Evolutionary conservation across 2,329 filamentous ascomycete species (phyloP).

Genomic region (Ascocoryne sarcoides): DNA sequence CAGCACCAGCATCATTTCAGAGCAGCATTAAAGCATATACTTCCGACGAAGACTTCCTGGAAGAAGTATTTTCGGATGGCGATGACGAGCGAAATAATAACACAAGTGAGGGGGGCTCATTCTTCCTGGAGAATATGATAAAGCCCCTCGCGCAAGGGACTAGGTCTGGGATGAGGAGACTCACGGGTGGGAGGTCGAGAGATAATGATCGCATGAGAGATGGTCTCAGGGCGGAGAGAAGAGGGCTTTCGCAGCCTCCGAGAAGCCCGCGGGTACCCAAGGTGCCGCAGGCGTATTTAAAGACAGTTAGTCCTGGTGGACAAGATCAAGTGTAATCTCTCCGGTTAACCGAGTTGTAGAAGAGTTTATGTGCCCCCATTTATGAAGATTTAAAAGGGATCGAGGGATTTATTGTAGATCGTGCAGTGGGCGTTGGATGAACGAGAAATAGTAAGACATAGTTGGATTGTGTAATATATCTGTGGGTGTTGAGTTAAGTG

Average conservation of each 20-base stretch:
- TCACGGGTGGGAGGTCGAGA: conserved; percentile 45
- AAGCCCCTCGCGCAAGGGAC: conserved; percentile 49
- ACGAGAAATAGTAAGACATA: neutral
- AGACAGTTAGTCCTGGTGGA: conserved; percentile 17
- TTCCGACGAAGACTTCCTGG: conserved; percentile 67
- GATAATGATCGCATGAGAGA: conserved; percentile 28
- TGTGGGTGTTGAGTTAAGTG: too few species aligned
- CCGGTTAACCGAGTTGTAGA: neutral
- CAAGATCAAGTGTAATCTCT: neutral
- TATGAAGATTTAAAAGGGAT: neutral
- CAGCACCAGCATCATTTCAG: conserved; percentile 46
- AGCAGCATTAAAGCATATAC: conserved; percentile 51
- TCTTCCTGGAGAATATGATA: conserved; percentile 53
- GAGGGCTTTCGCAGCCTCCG: conserved; percentile 23
- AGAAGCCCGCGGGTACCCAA: conserved; percentile 27
- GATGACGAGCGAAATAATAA: conserved; percentile 42
- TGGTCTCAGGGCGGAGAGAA: conserved; percentile 21
- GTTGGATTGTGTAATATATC: too few species aligned
- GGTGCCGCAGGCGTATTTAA: conserved; percentile 26
- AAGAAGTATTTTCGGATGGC: conserved; percentile 72
- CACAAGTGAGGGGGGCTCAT: conserved; percentile 31
- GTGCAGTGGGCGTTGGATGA: neutral
- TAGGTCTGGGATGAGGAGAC: conserved; percentile 48
- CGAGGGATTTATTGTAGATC: neutral
- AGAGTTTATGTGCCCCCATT: neutral